Percentiles rank a stretch among this genome's conserved stretches.
Conservation (phyloP, 192 early-diverging fungal species). For the Coemansia sp. region DNA sequence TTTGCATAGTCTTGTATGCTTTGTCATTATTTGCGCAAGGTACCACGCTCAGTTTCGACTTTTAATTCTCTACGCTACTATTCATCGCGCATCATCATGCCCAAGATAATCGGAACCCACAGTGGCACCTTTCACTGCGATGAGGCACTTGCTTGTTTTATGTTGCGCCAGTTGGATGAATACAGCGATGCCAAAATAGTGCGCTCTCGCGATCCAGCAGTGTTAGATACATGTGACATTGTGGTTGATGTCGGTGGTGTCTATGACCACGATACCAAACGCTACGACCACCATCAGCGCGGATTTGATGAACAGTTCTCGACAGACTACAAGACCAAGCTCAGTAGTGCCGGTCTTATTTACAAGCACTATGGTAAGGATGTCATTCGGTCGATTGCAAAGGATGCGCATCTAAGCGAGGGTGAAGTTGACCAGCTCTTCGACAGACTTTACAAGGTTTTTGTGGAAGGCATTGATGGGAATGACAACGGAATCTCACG, state of each 20-base stretch:
- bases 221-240: slow-evolving; percentile 75
- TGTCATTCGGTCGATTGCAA: slow-evolving; percentile 60
- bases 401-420: slow-evolving; percentile 42
- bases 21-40: background rate
- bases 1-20: background rate
- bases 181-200: slow-evolving; percentile 69
- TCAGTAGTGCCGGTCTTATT: slow-evolving; percentile 92
- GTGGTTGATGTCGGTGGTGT: slow-evolving; percentile 95
- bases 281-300: slow-evolving; percentile 94
- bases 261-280: slow-evolving; percentile 71
- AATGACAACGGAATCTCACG: slow-evolving; percentile 92
- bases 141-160: slow-evolving; percentile 86
- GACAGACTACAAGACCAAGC: slow-evolving; percentile 71
- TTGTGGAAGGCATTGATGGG: slow-evolving; percentile 78
- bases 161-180: slow-evolving; percentile 67
- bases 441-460: slow-evolving; percentile 80
- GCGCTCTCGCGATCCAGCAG: slow-evolving; percentile 79
- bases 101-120: slow-evolving; percentile 77
- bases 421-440: slow-evolving; percentile 67
- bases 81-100: slow-evolving; percentile 24
- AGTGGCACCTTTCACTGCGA: slow-evolving; percentile 86
- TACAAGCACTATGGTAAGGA: slow-evolving; percentile 96
- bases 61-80: background rate
- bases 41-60: background rate
- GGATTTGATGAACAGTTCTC: slow-evolving; percentile 89